Evolutionary conservation across 441 rosid genomes (phyloP), one percentile per base, ranked within the genome.

Genomic region (Aleurites moluccanus): DNA sequence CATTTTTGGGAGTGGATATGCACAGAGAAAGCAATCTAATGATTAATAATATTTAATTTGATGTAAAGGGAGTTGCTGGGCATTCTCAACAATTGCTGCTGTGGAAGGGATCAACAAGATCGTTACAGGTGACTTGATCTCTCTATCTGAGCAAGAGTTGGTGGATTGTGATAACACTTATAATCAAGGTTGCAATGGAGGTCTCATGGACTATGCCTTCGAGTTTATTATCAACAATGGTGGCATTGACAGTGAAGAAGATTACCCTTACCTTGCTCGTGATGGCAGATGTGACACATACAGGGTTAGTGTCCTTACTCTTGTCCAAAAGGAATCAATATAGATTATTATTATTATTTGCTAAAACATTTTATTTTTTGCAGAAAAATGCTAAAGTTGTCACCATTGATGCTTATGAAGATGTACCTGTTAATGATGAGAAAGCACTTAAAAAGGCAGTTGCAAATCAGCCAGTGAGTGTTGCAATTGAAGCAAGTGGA

Each of bases 51-150:
- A 9, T 38, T 57, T 6, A 25, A 23, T 33, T 76, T 74, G 70
- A 45, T 77, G 42, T 74, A 60, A 74, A 95, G 98, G 99, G 92
- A 90, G 98, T 73, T 93, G 97, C 85, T 95, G 99, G 99, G 99
- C 98, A 2, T 93, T 93, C 74, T 90, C 99, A 61, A 78, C 97
- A 0, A 77, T 93, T 64, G 93, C 89, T 20, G 89, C 96, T 0
- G 98, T 95, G 77, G 99, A 95, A 78, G 99, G 99, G 35, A 84
- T 95, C 28, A 95, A 89, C 89, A 77, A 91, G 84, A 88, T 95
- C 3, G 90, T 84, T 60, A 93, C 98, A 0, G 97, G 98, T 18
- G 88, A 87, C 1, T 63, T 95, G 25, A 83, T 93, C 72, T 60
- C 83, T 0, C 82, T 95, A 53, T 95, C 99, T 0, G 99, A 91